Evolutionary conservation across 768 basidiomycete genomes (phyloP).

Genomic region (Russula virescens): DNA sequence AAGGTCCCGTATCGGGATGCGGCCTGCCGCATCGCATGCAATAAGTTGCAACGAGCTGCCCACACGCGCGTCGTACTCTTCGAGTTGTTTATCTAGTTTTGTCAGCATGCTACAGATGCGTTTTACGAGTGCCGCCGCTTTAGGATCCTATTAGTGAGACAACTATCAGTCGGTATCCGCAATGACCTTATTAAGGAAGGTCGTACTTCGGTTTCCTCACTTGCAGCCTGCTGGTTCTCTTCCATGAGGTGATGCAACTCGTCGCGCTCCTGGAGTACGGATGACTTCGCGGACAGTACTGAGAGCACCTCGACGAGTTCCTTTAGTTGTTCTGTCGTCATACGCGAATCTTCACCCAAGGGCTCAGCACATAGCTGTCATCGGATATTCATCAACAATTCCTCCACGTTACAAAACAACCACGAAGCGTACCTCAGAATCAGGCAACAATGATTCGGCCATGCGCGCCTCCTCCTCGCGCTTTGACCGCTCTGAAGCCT

Average conservation of each 20-base stretch:
- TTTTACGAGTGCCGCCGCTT: slow-evolving; percentile 85
- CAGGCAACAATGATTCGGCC: slow-evolving; percentile 80
- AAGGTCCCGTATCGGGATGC: slow-evolving; percentile 84
- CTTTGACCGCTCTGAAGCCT: slow-evolving; percentile 59
- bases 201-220: slow-evolving; percentile 46
- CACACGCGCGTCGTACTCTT: slow-evolving; percentile 86
- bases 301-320: slow-evolving; percentile 90
- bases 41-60: slow-evolving; percentile 83
- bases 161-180: slow-evolving; percentile 6
- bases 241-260: slow-evolving; percentile 90
- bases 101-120: slow-evolving; percentile 93
- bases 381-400: background rate
- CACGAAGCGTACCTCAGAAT: slow-evolving; percentile 63
- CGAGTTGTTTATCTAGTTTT: slow-evolving; percentile 88
- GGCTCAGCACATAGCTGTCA: slow-evolving; percentile 58
- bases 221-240: slow-evolving; percentile 82
- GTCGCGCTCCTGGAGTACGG: slow-evolving; percentile 91
- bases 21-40: slow-evolving; percentile 77
- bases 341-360: slow-evolving; percentile 68
- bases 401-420: background rate
- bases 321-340: slow-evolving; percentile 94
- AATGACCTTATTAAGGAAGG: background rate
- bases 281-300: slow-evolving; percentile 87
- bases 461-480: slow-evolving; percentile 61
- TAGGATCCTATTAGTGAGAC: slow-evolving; percentile 52